phyloP scores from a whole-genome alignment of 495 filamentous ascomycete genomes.

The Aspergillus incahuasiensis region DNA sequence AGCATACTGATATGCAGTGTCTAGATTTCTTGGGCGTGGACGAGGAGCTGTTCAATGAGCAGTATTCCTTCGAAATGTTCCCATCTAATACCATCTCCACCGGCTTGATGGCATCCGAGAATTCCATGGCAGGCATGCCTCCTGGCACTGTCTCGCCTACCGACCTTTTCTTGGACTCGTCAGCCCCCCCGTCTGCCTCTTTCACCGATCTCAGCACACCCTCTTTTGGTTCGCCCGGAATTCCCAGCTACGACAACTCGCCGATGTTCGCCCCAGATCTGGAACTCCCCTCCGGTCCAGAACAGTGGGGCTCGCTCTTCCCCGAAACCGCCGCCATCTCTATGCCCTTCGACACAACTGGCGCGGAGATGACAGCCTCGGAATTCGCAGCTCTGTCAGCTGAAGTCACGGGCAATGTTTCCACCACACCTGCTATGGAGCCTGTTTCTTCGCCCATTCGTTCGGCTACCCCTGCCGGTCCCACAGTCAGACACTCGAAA shows the following conservation, averaged over 20 bases:
- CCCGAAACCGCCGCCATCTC: constrained; percentile 41
- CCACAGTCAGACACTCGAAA: constrained; percentile 55
- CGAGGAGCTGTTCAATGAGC: constrained; percentile 22
- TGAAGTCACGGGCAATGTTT: constrained; percentile 35
- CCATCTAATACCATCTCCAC: constrained; percentile 22
- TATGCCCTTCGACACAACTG: constrained; percentile 33
- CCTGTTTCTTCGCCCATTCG: constrained; percentile 22
- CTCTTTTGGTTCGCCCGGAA: constrained; percentile 68
- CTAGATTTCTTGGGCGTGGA: constrained; percentile 29
- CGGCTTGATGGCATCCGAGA: constrained; percentile 27
- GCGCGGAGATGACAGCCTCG: constrained; percentile 27
- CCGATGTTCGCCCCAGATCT: constrained; percentile 49
- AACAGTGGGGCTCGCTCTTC: constrained; percentile 59
- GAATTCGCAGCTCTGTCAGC: constrained; percentile 29
- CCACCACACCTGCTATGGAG: constrained; percentile 23
- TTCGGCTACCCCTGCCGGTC: constrained; percentile 39
- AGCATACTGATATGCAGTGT: not conserved
- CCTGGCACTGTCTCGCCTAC: constrained; percentile 76
- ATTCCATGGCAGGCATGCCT: constrained; percentile 26
- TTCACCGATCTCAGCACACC: constrained; percentile 85
- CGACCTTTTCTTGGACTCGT: constrained; percentile 72
- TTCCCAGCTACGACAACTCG: constrained; percentile 65
- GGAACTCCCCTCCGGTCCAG: constrained; percentile 27
- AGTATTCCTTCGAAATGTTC: constrained; percentile 21
- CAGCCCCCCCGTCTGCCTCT: constrained; percentile 76